Evolutionary conservation across 176 grass and related monocot genomes (phyloP).

Genomic region (Carex cristatella): DNA sequence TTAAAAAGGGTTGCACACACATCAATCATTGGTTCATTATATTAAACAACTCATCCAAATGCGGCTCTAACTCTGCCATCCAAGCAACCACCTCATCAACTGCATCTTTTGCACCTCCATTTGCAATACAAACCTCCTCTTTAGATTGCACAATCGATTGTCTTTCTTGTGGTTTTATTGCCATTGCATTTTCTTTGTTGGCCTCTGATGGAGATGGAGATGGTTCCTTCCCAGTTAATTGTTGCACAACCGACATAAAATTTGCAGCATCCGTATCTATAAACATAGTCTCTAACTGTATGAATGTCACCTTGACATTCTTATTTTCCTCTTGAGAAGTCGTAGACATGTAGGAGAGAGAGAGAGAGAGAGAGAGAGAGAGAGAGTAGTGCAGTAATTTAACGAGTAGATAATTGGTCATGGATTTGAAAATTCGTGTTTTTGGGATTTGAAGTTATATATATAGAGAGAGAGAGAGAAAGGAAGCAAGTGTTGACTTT

Average conservation of each 20-base stretch:
- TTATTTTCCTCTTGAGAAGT: background rate
- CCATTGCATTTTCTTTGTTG: background rate
- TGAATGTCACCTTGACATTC: background rate
- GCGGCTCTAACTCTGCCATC: background rate
- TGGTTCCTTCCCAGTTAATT: slow-evolving; percentile 8
- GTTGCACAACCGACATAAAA: background rate
- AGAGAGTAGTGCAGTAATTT: too few species aligned
- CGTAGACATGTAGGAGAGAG: background rate
- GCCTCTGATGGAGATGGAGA: background rate
- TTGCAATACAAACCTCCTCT: background rate
- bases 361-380: background rate
- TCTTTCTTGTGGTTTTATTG: background rate
- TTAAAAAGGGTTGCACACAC: background rate
- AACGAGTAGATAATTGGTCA: background rate
- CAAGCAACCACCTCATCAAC: slow-evolving; percentile 1
- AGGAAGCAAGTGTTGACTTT: background rate
- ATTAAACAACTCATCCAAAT: background rate
- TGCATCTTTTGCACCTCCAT: background rate
- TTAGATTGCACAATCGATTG: too few species aligned
- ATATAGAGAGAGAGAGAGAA: background rate
- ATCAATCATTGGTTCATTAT: background rate
- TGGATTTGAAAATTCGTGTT: background rate
- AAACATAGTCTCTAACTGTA: background rate
- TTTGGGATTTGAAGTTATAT: background rate
- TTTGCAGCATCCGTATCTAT: background rate